Evolutionary conservation across 768 basidiomycete species (phyloP).

Genomic region (Suillus placidus): DNA sequence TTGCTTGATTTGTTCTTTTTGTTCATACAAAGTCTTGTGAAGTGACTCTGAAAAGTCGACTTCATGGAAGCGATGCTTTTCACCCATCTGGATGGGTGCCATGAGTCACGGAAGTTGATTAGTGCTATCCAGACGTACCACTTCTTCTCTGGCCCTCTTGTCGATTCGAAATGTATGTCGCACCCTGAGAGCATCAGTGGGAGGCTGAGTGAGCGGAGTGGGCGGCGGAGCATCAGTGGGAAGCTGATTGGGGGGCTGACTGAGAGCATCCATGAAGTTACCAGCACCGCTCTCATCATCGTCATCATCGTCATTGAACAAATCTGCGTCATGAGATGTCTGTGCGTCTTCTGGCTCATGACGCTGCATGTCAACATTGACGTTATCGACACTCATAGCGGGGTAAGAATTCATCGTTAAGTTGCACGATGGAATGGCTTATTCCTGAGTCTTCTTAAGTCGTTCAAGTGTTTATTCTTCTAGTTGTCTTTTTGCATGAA

Average conservation of each 20-base stretch:
- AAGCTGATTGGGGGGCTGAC: too few relatives aligned
- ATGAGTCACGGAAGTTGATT: neutral
- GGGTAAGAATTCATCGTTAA: too few relatives aligned
- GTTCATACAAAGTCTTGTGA: slow-evolving; percentile 1
- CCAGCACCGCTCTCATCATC: too few relatives aligned
- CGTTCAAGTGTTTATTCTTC: neutral
- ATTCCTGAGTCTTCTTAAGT: too few relatives aligned
- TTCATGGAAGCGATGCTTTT: slow-evolving; percentile 4
- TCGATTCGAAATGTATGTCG: neutral
- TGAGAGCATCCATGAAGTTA: too few relatives aligned
- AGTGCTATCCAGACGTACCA: neutral
- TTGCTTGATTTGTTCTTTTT: neutral
- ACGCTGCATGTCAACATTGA: too few relatives aligned
- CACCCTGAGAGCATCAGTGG: neutral
- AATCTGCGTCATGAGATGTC: neutral
- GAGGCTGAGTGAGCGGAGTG: too few relatives aligned
- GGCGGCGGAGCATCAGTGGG: too few relatives aligned
- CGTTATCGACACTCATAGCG: too few relatives aligned
- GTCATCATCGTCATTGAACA: slow-evolving; percentile 2
- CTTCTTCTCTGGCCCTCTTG: neutral
- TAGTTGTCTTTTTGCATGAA: neutral
- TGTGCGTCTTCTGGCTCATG: slow-evolving; percentile 2
- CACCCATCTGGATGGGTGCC: neutral
- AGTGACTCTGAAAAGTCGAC: slow-evolving; percentile 5
- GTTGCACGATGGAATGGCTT: too few relatives aligned